phyloP scores from a whole-genome alignment of 2,329 filamentous ascomycete species.

The Ophioceras dolichostomum region DNA sequence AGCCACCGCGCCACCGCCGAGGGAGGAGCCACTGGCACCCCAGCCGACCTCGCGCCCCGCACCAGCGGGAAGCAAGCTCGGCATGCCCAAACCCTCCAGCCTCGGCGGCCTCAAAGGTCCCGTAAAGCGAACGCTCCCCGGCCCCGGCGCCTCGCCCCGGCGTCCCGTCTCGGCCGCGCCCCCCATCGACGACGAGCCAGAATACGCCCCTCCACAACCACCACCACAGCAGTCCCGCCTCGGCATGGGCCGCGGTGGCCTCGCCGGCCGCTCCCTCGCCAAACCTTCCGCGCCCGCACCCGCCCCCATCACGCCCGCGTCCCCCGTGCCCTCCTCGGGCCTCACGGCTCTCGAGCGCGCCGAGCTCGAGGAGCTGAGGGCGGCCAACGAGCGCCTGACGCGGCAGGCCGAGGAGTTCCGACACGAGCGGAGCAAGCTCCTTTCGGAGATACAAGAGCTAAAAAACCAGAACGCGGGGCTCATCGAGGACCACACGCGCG shows the following conservation, averaged over 20 bases:
- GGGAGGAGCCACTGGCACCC: constrained; percentile 42
- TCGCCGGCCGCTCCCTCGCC: constrained; percentile 74
- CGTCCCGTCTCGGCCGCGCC: constrained; percentile 34
- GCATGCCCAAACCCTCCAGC: constrained; percentile 39
- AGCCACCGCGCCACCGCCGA: constrained; percentile 27
- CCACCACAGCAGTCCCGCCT: constrained; percentile 47
- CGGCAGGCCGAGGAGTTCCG: constrained; percentile 70
- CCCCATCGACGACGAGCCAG: constrained; percentile 44
- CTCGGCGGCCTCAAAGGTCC: constrained; percentile 48
- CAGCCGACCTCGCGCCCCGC: constrained; percentile 42
- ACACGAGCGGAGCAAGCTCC: constrained; percentile 67
- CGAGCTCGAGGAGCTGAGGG: constrained; percentile 81
- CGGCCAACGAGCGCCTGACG: constrained; percentile 67
- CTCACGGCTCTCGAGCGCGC: constrained; percentile 72
- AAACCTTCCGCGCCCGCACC: constrained; percentile 51
- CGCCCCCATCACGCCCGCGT: constrained; percentile 34
- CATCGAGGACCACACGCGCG: constrained; percentile 93
- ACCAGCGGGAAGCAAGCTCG: constrained; percentile 36
- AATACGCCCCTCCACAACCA: constrained; percentile 15
- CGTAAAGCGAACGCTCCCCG: constrained; percentile 39
- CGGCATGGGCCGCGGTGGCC: constrained; percentile 63
- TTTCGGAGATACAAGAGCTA: constrained; percentile 82
- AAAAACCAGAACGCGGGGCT: constrained; percentile 95
- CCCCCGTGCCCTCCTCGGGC: constrained; percentile 49
- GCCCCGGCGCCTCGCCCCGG: constrained; percentile 34